Evolutionary conservation across 371 early-diverging fungal genomes (phyloP).

Genomic region (Syncephalastrum racemosum): DNA sequence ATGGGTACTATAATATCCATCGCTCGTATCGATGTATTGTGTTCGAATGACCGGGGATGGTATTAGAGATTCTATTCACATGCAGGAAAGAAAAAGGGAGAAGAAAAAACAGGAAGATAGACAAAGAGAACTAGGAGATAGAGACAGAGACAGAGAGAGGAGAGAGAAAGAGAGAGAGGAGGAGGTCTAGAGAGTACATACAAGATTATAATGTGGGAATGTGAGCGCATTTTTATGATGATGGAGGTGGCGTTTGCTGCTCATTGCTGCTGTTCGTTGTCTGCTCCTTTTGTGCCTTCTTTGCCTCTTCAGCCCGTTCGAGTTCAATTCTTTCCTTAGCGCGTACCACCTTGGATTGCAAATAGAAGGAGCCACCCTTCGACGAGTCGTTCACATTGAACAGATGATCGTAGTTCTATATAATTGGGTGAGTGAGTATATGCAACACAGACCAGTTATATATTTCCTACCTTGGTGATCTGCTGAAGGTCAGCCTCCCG

Average conservation of each 20-base stretch:
- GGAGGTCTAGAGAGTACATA: neutral
- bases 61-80: slow-evolving; percentile 1
- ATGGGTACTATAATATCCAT: too few species aligned
- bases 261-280: slow-evolving; percentile 4
- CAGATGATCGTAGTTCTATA: slow-evolving; percentile 86
- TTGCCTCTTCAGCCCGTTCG: slow-evolving; percentile 70
- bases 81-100: slow-evolving; percentile 6
- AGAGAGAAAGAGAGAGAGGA: slow-evolving; percentile 5
- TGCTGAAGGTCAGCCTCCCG: slow-evolving; percentile 72
- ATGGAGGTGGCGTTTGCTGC: slow-evolving; percentile 15
- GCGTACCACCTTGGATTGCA: slow-evolving; percentile 92
- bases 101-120: neutral
- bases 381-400: slow-evolving; percentile 86
- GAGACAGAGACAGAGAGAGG: slow-evolving; percentile 2
- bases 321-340: slow-evolving; percentile 93
- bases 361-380: slow-evolving; percentile 89
- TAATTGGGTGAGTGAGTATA: neutral
- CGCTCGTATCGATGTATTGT: too few species aligned
- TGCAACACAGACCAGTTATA: neutral
- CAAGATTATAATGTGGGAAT: too few species aligned
- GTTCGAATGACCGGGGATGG: too few species aligned
- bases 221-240: slow-evolving; percentile 10
- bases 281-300: slow-evolving; percentile 22
- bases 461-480: slow-evolving; percentile 59
- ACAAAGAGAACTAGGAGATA: slow-evolving; percentile 1